These are phyloP conservation scores for Solanum acaule DNA, from an alignment of 257 asterid species.

Conservation along the genomic window DNA sequence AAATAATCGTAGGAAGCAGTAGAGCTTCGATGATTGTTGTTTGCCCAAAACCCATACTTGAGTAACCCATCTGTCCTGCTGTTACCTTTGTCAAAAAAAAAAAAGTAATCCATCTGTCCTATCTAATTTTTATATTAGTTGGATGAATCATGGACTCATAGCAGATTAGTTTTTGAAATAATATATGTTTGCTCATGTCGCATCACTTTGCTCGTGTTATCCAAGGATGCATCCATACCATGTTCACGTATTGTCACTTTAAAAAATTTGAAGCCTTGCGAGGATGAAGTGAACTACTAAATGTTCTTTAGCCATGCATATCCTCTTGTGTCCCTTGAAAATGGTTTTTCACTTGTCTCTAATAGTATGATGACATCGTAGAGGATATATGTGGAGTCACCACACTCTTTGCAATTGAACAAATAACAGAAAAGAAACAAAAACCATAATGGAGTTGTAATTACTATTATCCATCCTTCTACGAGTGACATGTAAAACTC, in stretches of 20 bases:
- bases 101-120: background rate
- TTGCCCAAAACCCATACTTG: background rate
- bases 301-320: background rate
- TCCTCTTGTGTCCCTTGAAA: background rate
- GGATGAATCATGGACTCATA: background rate
- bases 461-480: background rate
- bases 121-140: background rate
- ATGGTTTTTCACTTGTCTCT: background rate
- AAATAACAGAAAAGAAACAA: background rate
- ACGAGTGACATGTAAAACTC: conserved; percentile 1
- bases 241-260: background rate
- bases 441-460: background rate
- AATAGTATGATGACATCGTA: background rate
- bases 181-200: background rate
- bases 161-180: background rate
- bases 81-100: too few species aligned
- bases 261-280: background rate
- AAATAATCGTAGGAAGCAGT: background rate
- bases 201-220: background rate
- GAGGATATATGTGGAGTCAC: background rate
- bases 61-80: background rate
- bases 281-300: background rate
- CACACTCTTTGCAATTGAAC: background rate
- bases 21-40: background rate
- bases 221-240: background rate